These are phyloP conservation scores for Ustilago esculenta DNA, from an alignment of 1,284 basidiomycete genomes.

Conservation along the genomic window DNA sequence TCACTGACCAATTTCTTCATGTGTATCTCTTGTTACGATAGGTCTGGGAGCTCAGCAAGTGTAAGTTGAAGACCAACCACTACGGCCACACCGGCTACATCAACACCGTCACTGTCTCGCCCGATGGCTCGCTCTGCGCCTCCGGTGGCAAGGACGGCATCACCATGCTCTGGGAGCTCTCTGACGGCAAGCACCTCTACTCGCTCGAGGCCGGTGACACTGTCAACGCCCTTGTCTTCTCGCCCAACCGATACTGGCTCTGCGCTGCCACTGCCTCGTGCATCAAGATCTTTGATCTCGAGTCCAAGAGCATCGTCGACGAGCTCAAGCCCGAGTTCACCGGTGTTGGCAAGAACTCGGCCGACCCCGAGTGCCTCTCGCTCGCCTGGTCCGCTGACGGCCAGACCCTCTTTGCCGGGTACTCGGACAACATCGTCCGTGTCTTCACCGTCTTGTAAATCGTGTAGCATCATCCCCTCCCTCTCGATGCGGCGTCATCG, in stretches of 20 bases:
- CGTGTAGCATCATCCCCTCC: background rate
- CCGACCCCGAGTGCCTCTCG: slow-evolving; percentile 93
- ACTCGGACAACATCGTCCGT: slow-evolving; percentile 68
- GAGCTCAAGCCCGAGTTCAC: slow-evolving; percentile 79
- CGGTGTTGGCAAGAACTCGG: slow-evolving; percentile 76
- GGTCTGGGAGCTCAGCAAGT: slow-evolving; percentile 99
- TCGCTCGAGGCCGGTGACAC: slow-evolving; percentile 98
- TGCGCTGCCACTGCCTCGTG: slow-evolving; percentile 97
- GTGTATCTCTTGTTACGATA: slow-evolving; percentile 65
- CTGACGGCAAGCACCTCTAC: slow-evolving; percentile 99
- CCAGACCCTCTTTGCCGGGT: slow-evolving; percentile 87
- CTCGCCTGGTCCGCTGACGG: slow-evolving; percentile 99
- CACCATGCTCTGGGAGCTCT: slow-evolving; percentile 99
- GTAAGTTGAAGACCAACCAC: slow-evolving; percentile 99
- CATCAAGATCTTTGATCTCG: slow-evolving; percentile 79
- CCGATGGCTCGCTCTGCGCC: slow-evolving; percentile 97
- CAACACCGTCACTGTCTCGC: slow-evolving; percentile 98
- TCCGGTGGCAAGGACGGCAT: slow-evolving; percentile 97
- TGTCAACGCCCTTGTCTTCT: slow-evolving; percentile 99
- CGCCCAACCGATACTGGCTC: slow-evolving; percentile 91
- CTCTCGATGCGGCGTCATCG: slow-evolving; percentile 10
- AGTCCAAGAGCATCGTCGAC: slow-evolving; percentile 89
- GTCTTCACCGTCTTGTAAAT: slow-evolving; percentile 68
- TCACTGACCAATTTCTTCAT: slow-evolving; percentile 6
- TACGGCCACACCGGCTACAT: slow-evolving; percentile 99